Conservation (phyloP, 208 protist species). For the Crithidia fasciculata region DNA sequence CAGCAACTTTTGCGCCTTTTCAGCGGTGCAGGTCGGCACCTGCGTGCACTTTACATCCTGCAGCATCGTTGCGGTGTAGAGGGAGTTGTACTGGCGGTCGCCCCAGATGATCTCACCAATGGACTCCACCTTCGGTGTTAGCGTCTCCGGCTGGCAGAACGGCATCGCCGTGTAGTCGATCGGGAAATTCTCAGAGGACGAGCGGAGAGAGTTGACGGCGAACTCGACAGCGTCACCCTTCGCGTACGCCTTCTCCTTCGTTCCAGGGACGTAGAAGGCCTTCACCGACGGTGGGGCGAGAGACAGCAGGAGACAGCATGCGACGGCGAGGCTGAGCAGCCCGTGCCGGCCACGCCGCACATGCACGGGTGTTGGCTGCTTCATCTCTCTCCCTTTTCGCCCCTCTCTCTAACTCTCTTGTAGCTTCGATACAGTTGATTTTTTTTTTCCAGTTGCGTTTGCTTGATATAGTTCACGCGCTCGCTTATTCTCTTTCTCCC, state of each 20-base stretch:
- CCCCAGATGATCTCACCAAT: constrained; percentile 85
- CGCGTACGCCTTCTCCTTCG: constrained; percentile 58
- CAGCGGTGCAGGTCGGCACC: constrained; percentile 41
- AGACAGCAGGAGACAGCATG: constrained; percentile 7
- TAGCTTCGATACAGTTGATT: too few species aligned
- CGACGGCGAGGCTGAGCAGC: not conserved
- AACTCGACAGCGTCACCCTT: constrained; percentile 50
- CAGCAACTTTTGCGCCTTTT: constrained; percentile 41
- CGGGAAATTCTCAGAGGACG: constrained; percentile 64
- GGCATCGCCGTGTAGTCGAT: constrained; percentile 75
- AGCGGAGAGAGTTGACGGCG: constrained; percentile 77
- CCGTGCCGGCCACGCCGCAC: not conserved
- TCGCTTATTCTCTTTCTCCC: too few species aligned
- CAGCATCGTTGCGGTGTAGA: constrained; percentile 70
- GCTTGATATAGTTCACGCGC: too few species aligned
- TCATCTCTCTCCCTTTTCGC: too few species aligned
- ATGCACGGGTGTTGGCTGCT: not conserved
- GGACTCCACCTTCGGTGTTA: constrained; percentile 45
- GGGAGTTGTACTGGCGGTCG: constrained; percentile 74
- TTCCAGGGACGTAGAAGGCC: constrained; percentile 71
- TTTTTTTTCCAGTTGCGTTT: too few species aligned
- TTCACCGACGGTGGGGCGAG: not conserved
- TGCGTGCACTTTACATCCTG: constrained; percentile 44
- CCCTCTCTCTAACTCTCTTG: too few species aligned
- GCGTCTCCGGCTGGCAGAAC: constrained; percentile 53